Conservation (phyloP, 768 basidiomycete species). For the Naematelia aurantialba region DNA sequence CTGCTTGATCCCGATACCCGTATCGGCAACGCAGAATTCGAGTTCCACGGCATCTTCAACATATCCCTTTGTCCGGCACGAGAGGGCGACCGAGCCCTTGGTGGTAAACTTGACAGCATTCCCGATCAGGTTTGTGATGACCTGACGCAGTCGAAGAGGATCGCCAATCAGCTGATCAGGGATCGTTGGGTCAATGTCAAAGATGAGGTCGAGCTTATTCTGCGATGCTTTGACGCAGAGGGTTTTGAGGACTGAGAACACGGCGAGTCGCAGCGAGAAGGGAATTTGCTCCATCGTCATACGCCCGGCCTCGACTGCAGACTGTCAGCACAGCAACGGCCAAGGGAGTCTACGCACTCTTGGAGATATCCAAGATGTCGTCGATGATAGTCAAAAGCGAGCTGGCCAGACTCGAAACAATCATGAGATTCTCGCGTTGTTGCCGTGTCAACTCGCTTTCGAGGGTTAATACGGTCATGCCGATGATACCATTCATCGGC, state of each 20-base stretch:
- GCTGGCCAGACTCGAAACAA: slow-evolving; percentile 90
- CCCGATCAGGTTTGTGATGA: slow-evolving; percentile 48
- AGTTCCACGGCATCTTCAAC: slow-evolving; percentile 79
- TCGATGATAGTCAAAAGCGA: slow-evolving; percentile 94
- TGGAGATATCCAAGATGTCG: slow-evolving; percentile 98
- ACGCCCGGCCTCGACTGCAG: slow-evolving; percentile 88
- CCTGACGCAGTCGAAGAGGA: slow-evolving; percentile 82
- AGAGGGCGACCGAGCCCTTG: slow-evolving; percentile 86
- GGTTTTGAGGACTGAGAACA: slow-evolving; percentile 96
- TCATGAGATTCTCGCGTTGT: slow-evolving; percentile 88
- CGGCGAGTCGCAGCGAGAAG: slow-evolving; percentile 92
- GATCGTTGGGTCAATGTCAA: slow-evolving; percentile 91
- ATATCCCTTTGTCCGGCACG: slow-evolving; percentile 60
- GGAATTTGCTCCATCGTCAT: slow-evolving; percentile 99
- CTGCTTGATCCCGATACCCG: slow-evolving; percentile 96
- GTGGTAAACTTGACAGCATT: slow-evolving; percentile 98
- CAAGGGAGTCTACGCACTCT: slow-evolving; percentile 66
- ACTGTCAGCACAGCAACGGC: slow-evolving; percentile 12
- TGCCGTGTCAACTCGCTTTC: slow-evolving; percentile 92
- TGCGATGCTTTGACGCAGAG: slow-evolving; percentile 95
- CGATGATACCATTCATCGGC: slow-evolving; percentile 99
- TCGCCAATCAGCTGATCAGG: slow-evolving; percentile 97
- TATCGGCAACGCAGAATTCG: slow-evolving; percentile 96
- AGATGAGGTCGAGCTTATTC: slow-evolving; percentile 91
- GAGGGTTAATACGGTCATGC: slow-evolving; percentile 97